Evolutionary conservation across 1,284 basidiomycete species (phyloP).

Genomic region (Schizophyllum commune): DNA sequence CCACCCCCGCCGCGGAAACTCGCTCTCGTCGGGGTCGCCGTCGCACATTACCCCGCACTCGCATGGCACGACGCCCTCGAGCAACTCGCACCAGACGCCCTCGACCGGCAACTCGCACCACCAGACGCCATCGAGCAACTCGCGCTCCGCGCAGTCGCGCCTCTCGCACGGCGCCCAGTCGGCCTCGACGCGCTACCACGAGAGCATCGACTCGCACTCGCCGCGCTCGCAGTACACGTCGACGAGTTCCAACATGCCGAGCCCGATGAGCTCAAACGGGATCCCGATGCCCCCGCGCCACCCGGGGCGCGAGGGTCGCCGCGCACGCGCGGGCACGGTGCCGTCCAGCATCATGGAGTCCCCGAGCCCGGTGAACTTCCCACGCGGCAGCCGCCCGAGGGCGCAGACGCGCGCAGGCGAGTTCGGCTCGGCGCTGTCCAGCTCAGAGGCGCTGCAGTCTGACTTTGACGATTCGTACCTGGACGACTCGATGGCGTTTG

Average conservation of each 20-base stretch:
- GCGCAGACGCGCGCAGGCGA: slow-evolving; percentile 38
- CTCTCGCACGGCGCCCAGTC: slow-evolving; percentile 42
- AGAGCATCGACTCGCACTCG: slow-evolving; percentile 45
- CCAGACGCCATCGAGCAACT: slow-evolving; percentile 17
- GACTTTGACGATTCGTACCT: slow-evolving; percentile 28
- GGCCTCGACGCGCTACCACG: slow-evolving; percentile 40
- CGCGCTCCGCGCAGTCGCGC: slow-evolving; percentile 21
- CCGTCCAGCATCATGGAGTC: slow-evolving; percentile 27
- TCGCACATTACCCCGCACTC: slow-evolving; percentile 20
- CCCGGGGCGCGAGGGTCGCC: slow-evolving; percentile 42
- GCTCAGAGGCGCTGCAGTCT: not conserved
- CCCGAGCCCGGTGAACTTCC: slow-evolving; percentile 38
- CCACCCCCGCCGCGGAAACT: slow-evolving; percentile 40
- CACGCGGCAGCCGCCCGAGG: slow-evolving; percentile 22
- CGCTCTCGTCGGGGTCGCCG: slow-evolving; percentile 28
- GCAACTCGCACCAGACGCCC: slow-evolving; percentile 24
- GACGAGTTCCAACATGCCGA: slow-evolving; percentile 14
- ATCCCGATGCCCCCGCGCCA: slow-evolving; percentile 71
- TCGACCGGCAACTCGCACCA: slow-evolving; percentile 18
- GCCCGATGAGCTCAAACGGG: slow-evolving; percentile 27
- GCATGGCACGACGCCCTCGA: slow-evolving; percentile 11
- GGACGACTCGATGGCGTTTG: slow-evolving; percentile 38
- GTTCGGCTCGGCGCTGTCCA: slow-evolving; percentile 11
- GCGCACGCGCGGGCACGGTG: slow-evolving; percentile 42
- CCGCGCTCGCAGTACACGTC: slow-evolving; percentile 25